Percentiles rank a stretch among this genome's conserved stretches.
phyloP scores from a whole-genome alignment of 2,329 filamentous ascomycete species.

The Bipolaris zeicola region DNA sequence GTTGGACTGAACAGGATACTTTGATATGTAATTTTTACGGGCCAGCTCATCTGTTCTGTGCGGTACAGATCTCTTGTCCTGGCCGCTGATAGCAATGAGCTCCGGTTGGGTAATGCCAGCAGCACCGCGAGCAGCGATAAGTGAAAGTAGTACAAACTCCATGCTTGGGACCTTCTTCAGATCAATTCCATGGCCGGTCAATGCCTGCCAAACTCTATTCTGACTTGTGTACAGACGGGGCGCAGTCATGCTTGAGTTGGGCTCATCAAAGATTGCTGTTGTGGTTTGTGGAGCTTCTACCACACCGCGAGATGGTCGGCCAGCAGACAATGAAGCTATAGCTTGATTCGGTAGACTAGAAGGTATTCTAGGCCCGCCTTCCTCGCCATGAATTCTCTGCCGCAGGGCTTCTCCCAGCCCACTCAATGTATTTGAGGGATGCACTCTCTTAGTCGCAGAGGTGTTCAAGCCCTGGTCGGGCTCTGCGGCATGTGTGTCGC shows the following conservation, averaged over 20 bases:
- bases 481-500: neutral
- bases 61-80: conserved; percentile 69
- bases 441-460: neutral
- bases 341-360: neutral
- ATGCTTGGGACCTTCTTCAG: conserved; percentile 57
- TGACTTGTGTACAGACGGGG: conserved; percentile 55
- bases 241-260: conserved; percentile 21
- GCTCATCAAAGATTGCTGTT: conserved; percentile 36
- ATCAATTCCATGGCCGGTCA: conserved; percentile 65
- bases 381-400: conserved; percentile 23
- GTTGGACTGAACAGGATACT: conserved; percentile 49
- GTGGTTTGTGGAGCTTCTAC: conserved; percentile 9
- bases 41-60: conserved; percentile 63
- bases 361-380: neutral
- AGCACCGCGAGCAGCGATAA: conserved; percentile 62
- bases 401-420: conserved; percentile 27
- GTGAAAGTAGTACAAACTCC: conserved; percentile 63
- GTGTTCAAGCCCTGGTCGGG: neutral
- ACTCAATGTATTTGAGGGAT: conserved; percentile 22
- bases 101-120: conserved; percentile 64
- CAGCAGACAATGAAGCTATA: neutral
- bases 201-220: conserved; percentile 63
- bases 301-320: conserved; percentile 20
- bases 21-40: conserved; percentile 66
- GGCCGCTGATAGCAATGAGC: conserved; percentile 60